These are phyloP conservation scores for Solanum sejunctum DNA, from an alignment of 257 asterid genomes.

Conservation along the genomic window DNA sequence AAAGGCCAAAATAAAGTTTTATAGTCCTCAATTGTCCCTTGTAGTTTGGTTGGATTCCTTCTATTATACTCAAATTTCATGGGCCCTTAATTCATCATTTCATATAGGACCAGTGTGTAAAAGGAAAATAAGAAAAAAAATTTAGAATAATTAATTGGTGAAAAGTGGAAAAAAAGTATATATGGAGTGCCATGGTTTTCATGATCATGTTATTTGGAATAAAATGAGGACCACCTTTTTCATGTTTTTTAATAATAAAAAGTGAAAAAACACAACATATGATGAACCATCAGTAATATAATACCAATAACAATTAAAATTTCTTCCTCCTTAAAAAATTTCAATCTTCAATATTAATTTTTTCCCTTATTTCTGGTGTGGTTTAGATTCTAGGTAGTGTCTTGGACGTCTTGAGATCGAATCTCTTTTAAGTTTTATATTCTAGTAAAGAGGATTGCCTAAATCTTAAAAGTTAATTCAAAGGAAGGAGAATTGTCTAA, in stretches of 20 bases:
- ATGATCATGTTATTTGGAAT: neutral
- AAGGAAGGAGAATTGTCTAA: no score
- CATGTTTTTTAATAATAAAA: neutral
- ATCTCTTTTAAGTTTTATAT: no score
- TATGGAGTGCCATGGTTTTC: neutral
- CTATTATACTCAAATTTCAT: neutral
- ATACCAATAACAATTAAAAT: no score
- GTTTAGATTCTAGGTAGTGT: no score
- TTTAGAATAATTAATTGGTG: neutral
- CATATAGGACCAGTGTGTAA: neutral
- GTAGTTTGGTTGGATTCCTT: neutral
- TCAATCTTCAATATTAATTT: no score
- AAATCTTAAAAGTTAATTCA: no score
- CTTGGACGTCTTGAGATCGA: no score
- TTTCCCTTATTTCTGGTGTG: no score
- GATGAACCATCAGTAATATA: neutral
- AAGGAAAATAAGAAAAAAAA: neutral
- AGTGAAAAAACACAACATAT: neutral
- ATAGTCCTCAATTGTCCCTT: neutral
- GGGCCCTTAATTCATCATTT: neutral
- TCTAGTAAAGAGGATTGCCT: no score
- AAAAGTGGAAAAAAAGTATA: neutral
- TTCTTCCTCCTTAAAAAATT: neutral
- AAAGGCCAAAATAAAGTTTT: neutral
- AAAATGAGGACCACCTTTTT: neutral